Evolutionary conservation across 495 filamentous ascomycete genomes (phyloP).

Genomic region (Astrothelium macrocarpum): DNA sequence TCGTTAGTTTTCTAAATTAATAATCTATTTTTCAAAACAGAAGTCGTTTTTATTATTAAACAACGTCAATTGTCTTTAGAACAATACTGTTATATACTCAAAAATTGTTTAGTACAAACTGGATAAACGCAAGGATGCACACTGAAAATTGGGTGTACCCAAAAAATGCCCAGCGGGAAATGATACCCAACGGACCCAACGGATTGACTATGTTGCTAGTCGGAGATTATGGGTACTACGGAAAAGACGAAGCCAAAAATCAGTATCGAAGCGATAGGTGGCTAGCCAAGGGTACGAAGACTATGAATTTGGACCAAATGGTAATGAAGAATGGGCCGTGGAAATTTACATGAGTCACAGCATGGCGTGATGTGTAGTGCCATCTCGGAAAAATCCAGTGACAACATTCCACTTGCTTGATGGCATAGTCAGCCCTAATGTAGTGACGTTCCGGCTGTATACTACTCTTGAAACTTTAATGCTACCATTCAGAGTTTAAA

Average conservation of each 20-base stretch:
- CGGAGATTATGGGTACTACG: constrained; percentile 16
- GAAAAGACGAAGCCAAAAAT: constrained; percentile 16
- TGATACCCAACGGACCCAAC: too few relatives aligned
- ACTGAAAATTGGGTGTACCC: too few relatives aligned
- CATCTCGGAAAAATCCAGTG: too few relatives aligned
- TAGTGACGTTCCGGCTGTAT: background rate
- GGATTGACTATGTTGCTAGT: constrained; percentile 15
- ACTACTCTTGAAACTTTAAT: background rate
- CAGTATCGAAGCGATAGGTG: constrained; percentile 18
- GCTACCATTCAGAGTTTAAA: too few relatives aligned
- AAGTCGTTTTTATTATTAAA: too few relatives aligned
- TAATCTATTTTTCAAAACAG: too few relatives aligned
- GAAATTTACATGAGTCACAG: background rate
- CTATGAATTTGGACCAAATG: constrained; percentile 9
- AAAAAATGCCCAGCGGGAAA: too few relatives aligned
- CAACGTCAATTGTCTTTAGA: too few relatives aligned
- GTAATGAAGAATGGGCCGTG: constrained; percentile 17
- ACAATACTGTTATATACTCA: too few relatives aligned
- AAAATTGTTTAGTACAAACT: too few relatives aligned
- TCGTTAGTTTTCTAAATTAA: too few relatives aligned
- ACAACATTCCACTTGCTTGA: background rate
- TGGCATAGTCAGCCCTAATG: background rate
- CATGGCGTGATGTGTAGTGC: background rate
- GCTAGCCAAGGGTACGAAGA: constrained; percentile 13
- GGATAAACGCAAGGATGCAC: too few relatives aligned